Evolutionary conservation across 2,329 filamentous ascomycete genomes (phyloP).

Genomic region (Zelopaecilomyces penicillatus): DNA sequence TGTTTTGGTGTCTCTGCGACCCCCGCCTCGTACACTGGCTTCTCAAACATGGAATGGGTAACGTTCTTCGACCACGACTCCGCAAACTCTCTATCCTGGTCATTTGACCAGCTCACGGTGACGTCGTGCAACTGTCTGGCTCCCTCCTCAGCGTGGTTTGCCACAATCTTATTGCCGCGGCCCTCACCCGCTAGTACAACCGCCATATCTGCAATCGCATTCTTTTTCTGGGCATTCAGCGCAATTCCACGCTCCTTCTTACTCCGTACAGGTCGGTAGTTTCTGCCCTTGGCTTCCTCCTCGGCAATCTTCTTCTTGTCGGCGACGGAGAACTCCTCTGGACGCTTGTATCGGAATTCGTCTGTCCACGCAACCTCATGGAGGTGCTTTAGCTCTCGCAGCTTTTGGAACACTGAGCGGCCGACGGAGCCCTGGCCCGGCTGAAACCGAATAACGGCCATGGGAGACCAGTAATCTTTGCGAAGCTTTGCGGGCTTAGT

Average conservation of each 20-base stretch:
- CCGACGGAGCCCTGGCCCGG: constrained; percentile 44
- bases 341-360: constrained; percentile 33
- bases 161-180: constrained; percentile 40
- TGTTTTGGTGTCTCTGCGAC: neutral
- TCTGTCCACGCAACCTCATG: constrained; percentile 56
- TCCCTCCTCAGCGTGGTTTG: constrained; percentile 13
- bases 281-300: constrained; percentile 21
- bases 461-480: constrained; percentile 58
- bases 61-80: constrained; percentile 45
- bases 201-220: constrained; percentile 56
- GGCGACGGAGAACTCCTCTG: constrained; percentile 24
- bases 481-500: constrained; percentile 53
- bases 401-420: constrained; percentile 51
- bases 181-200: constrained; percentile 45
- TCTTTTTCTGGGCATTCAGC: constrained; percentile 53
- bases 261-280: constrained; percentile 26
- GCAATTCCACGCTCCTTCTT: constrained; percentile 39
- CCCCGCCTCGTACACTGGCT: constrained; percentile 11
- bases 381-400: constrained; percentile 54
- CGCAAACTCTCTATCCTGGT: constrained; percentile 39
- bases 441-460: constrained; percentile 53
- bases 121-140: constrained; percentile 27
- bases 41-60: constrained; percentile 35
- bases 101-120: constrained; percentile 44
- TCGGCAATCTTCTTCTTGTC: constrained; percentile 26